Evolutionary conservation across 106 monocot species (phyloP), one percentile per base, ranked within the genome.

Genomic region (Dendrobium huoshanense): DNA sequence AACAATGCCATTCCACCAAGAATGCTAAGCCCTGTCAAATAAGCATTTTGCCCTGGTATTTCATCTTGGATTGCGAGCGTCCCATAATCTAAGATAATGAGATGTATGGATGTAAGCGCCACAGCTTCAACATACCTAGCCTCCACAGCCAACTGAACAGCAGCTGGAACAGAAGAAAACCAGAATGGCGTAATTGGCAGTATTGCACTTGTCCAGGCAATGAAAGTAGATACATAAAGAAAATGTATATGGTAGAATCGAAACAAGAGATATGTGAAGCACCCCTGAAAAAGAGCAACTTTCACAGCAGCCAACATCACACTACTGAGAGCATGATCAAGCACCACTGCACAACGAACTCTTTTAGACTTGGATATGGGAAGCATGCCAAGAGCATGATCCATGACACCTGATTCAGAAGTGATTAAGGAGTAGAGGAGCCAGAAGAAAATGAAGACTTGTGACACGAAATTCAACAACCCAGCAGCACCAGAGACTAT

Each of bases 1-100:
- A 88, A 88, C 72, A 88, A 79, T 42, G 88, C 83, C 55, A 88
- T 88, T 25, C 88, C 88, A 78, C 88, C 88, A 74, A 85, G 78
- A 72, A 86, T 86, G 77, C 88, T 88, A 77, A 88, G 88, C 49
- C 88, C 86, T 2, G 86, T 86, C 27, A 89, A 86, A 43, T 86
- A 89, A 55, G 86, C 84, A 82, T 68, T 83, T 25, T 88, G 81
- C 17, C 83, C 86, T 8, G 84, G 82, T 81, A 82, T 86, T 58
- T 89, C 84, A 58, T 78, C 79, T 73, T 86, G 86, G 8, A 84
- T 86, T 37, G 83, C 80, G n/a, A 78, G 77, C 0, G 80, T 83
- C 40, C 88, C 88, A 68, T 80, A 88, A 40, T 85, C 88, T 67
- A 88, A 83, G 13, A 88, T 25, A 11, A 80, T 41, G 19, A 83